These are phyloP conservation scores for Begonia masoniana DNA, from an alignment of 306 rosid genomes.

Conservation along the genomic window DNA sequence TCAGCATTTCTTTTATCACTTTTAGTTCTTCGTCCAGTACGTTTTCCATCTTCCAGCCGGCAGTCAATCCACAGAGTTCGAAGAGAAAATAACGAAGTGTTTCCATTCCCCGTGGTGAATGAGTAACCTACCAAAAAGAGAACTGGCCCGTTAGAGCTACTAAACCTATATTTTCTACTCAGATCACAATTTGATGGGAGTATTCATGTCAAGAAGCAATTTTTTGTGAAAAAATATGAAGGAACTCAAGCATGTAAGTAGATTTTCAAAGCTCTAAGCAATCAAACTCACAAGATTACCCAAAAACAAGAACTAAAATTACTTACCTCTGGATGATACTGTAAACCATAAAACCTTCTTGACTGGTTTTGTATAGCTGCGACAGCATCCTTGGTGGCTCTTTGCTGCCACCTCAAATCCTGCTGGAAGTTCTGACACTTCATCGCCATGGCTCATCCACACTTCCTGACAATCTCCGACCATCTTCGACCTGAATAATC, in stretches of 20 bases:
- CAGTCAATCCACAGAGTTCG: constrained; percentile 54
- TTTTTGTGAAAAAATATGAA: no score
- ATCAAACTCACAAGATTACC: neutral
- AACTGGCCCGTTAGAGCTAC: neutral
- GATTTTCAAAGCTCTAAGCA: neutral
- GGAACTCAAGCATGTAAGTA: no score
- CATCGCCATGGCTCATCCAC: constrained; percentile 99
- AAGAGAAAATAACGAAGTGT: constrained; percentile 52
- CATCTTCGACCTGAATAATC: constrained; percentile 26
- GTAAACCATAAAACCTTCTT: constrained; percentile 71
- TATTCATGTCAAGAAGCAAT: no score
- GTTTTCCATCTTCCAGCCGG: constrained; percentile 85
- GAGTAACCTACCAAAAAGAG: constrained; percentile 57
- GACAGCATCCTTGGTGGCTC: constrained; percentile 65
- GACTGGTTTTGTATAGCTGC: constrained; percentile 52
- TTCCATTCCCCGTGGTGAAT: constrained; percentile 83
- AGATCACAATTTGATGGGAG: neutral
- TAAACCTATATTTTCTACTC: no score
- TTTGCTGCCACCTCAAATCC: constrained; percentile 68
- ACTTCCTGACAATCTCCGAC: constrained; percentile 49
- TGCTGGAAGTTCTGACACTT: constrained; percentile 42
- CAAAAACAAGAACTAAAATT: constrained; percentile 1
- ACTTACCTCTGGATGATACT: constrained; percentile 90
- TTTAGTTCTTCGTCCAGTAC: constrained; percentile 72
- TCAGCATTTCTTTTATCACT: constrained; percentile 44